A percentile compares a stretch with the other conserved stretches of the same genome.
phyloP scores from a whole-genome alignment of 2,329 filamentous ascomycete genomes.

The Neoscytalidium dimidiatum region DNA sequence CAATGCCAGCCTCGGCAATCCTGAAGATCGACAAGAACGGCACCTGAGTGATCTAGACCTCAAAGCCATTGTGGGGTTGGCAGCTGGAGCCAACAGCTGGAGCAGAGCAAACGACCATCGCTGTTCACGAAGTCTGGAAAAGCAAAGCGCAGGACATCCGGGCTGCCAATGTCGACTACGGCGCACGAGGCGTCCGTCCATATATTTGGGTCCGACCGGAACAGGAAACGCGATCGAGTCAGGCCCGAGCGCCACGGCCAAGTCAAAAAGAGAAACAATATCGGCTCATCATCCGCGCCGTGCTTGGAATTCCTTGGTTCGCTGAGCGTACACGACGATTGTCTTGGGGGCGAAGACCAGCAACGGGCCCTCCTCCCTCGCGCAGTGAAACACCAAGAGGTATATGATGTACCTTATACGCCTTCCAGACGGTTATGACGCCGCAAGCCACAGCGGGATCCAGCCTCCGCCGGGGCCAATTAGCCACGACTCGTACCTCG shows the following conservation, averaged over 20 bases:
- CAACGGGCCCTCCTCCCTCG: neutral
- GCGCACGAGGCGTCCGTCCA: neutral
- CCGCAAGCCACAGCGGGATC: neutral
- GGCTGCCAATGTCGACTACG: neutral
- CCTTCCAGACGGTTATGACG: neutral
- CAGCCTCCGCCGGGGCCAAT: neutral
- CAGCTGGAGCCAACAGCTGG: neutral
- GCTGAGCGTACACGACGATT: neutral
- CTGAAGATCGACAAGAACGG: neutral
- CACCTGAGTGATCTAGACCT: neutral
- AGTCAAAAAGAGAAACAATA: neutral
- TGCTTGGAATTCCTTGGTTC: neutral
- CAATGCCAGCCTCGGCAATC: constrained; percentile 1
- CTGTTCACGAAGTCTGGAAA: neutral
- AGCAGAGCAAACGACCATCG: neutral
- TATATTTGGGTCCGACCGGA: neutral
- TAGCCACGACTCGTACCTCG: neutral
- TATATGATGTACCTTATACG: constrained; percentile 8
- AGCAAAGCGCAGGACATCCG: neutral
- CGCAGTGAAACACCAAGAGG: neutral
- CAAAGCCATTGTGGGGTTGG: neutral
- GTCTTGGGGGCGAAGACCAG: neutral
- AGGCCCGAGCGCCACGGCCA: neutral
- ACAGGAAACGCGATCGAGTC: neutral
- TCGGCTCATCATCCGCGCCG: neutral